Conservation (phyloP, 805 yeast genomes). For the Cyberlindnera meyerae region DNA sequence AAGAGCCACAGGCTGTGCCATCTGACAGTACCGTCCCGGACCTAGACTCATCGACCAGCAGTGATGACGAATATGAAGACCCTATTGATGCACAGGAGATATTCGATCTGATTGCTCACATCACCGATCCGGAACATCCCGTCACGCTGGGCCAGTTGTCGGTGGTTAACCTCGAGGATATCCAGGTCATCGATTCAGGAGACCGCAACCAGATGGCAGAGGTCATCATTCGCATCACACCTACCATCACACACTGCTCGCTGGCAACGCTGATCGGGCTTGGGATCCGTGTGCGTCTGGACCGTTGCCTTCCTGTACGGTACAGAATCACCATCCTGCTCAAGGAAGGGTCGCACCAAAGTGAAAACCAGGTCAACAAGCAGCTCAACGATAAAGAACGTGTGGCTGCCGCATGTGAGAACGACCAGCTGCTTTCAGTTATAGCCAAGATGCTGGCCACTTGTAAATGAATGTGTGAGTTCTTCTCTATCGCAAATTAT, state of each 20-base stretch:
- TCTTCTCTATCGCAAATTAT: too few species aligned
- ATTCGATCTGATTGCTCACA: slow-evolving; percentile 76
- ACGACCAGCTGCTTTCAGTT: slow-evolving; percentile 85
- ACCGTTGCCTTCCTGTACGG: slow-evolving; percentile 80
- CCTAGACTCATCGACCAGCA: slow-evolving; percentile 24
- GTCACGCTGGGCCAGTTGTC: slow-evolving; percentile 89
- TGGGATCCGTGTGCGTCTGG: slow-evolving; percentile 88
- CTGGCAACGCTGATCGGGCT: slow-evolving; percentile 93
- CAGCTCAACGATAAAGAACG: slow-evolving; percentile 96
- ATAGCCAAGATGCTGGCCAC: slow-evolving; percentile 87
- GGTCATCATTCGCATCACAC: slow-evolving; percentile 81
- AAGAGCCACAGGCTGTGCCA: slow-evolving; percentile 1
- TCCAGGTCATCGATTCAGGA: slow-evolving; percentile 58
- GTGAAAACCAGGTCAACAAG: slow-evolving; percentile 92
- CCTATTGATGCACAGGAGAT: slow-evolving; percentile 86
- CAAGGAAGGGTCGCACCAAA: slow-evolving; percentile 91
- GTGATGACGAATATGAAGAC: slow-evolving; percentile 43
- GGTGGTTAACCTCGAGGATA: slow-evolving; percentile 83
- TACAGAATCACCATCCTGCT: slow-evolving; percentile 74
- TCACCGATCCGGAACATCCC: slow-evolving; percentile 98
- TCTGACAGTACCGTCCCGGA: slow-evolving; percentile 10
- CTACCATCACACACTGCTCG: slow-evolving; percentile 97
- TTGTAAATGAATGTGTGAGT: slow-evolving; percentile 40
- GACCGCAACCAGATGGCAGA: slow-evolving; percentile 56
- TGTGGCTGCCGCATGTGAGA: slow-evolving; percentile 98